Percentiles rank a stretch among this genome's conserved stretches.
Conservation (phyloP, 345 rosid genomes). For the Sisymbrium altissimum region DNA sequence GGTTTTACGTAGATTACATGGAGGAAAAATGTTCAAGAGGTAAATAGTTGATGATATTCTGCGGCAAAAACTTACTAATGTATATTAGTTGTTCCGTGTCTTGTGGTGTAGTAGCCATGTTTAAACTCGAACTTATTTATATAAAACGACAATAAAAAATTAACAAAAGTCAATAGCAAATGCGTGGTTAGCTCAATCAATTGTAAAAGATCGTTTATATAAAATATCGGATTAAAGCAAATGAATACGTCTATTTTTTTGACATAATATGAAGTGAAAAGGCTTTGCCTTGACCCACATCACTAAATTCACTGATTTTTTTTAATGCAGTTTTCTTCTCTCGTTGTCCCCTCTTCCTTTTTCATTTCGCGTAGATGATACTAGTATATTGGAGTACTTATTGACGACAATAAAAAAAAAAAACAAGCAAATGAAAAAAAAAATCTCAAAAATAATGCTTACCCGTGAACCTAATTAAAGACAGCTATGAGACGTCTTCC, state of each 20-base stretch:
- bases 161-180: too few relatives aligned
- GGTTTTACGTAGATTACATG: not conserved
- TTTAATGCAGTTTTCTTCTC: not conserved
- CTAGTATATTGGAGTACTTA: too few relatives aligned
- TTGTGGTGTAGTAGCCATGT: not conserved
- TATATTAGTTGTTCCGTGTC: not conserved
- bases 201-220: not conserved
- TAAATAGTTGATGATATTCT: not conserved
- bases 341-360: not conserved
- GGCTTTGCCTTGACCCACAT: slow-evolving; percentile 17
- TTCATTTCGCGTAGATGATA: not conserved
- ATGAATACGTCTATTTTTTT: not conserved
- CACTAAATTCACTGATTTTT: not conserved
- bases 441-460: not conserved
- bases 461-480: not conserved
- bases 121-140: not conserved
- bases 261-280: slow-evolving; percentile 9
- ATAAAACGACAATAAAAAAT: too few relatives aligned
- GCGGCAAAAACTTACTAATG: not conserved
- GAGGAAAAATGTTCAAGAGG: not conserved
- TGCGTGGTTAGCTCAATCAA: not conserved
- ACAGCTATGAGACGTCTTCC: slow-evolving; percentile 3
- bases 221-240: not conserved
- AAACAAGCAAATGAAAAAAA: not conserved
- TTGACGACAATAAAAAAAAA: not conserved